Evolutionary conservation across 306 rosid species (phyloP).

Genomic region (Gleditsia sinensis): DNA sequence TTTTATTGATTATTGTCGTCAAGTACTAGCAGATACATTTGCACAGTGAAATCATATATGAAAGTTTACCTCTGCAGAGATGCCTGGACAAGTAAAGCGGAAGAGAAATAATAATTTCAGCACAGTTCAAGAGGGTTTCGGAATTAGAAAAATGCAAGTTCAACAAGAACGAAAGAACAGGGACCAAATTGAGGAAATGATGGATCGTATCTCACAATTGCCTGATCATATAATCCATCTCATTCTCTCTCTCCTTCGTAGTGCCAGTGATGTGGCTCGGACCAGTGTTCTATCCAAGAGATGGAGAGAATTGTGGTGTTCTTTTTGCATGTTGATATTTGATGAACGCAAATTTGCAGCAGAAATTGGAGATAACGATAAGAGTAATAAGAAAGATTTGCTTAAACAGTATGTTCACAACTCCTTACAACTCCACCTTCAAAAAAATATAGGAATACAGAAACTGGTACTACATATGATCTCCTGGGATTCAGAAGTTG

Average conservation of each 20-base stretch:
- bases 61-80: background rate
- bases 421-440: slow-evolving; percentile 13
- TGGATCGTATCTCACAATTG: slow-evolving; percentile 42
- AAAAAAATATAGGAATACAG: background rate
- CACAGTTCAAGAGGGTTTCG: slow-evolving; percentile 1
- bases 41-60: slow-evolving; percentile 30
- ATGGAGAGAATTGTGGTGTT: slow-evolving; percentile 60
- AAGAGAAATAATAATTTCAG: background rate
- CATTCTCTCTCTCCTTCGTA: slow-evolving; percentile 47
- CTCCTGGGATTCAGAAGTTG: slow-evolving; percentile 20
- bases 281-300: slow-evolving; percentile 56
- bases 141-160: slow-evolving; percentile 5
- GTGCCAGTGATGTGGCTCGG: slow-evolving; percentile 45
- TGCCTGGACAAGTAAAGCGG: slow-evolving; percentile 5
- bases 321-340: slow-evolving; percentile 47
- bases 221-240: slow-evolving; percentile 56
- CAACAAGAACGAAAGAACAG: slow-evolving; percentile 2
- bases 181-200: slow-evolving; percentile 17
- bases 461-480: slow-evolving; percentile 41
- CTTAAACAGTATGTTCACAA: slow-evolving; percentile 32
- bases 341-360: slow-evolving; percentile 38
- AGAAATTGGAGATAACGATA: slow-evolving; percentile 19
- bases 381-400: background rate
- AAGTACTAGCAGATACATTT: too few species aligned
- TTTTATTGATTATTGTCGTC: background rate